phyloP scores from a whole-genome alignment of 2,329 filamentous ascomycete genomes.

The Talaromyces sp. region DNA sequence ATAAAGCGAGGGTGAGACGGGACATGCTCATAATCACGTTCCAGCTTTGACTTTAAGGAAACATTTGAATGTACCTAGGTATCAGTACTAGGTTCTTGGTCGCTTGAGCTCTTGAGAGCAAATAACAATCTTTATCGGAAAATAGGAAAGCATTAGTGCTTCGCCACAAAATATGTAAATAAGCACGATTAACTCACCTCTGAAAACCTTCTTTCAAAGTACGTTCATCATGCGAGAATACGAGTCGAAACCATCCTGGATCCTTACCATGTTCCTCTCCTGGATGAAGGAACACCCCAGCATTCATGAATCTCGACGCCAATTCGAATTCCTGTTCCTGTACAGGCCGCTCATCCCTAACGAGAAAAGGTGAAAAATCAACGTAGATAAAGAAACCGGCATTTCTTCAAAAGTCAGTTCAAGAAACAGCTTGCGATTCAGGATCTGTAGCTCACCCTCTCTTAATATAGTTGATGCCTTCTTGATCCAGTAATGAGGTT shows the following conservation, averaged over 20 bases:
- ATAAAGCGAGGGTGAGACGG: no score
- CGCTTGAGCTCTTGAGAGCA: background rate
- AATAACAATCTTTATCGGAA: no score
- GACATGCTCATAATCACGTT: no score
- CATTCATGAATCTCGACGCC: conserved; percentile 47
- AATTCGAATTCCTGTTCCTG: conserved; percentile 49
- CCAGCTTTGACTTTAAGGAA: no score
- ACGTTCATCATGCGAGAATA: conserved; percentile 48
- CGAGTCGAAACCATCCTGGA: conserved; percentile 58
- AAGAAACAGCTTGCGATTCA: no score
- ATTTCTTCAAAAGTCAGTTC: conserved; percentile 31
- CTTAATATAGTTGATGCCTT: conserved; percentile 42
- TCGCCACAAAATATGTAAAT: no score
- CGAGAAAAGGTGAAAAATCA: conserved; percentile 47
- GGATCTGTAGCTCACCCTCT: conserved; percentile 39
- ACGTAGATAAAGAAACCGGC: conserved; percentile 53
- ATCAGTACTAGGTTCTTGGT: no score
- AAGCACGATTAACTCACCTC: conserved; percentile 25
- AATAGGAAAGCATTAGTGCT: no score
- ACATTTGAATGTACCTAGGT: no score
- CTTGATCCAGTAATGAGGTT: conserved; percentile 35
- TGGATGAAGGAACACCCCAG: conserved; percentile 56
- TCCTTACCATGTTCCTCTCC: conserved; percentile 49
- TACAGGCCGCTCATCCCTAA: conserved; percentile 10
- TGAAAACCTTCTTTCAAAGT: conserved; percentile 40